Evolutionary conservation across 106 monocot species (phyloP).

Genomic region (Phalaenopsis aphrodite): DNA sequence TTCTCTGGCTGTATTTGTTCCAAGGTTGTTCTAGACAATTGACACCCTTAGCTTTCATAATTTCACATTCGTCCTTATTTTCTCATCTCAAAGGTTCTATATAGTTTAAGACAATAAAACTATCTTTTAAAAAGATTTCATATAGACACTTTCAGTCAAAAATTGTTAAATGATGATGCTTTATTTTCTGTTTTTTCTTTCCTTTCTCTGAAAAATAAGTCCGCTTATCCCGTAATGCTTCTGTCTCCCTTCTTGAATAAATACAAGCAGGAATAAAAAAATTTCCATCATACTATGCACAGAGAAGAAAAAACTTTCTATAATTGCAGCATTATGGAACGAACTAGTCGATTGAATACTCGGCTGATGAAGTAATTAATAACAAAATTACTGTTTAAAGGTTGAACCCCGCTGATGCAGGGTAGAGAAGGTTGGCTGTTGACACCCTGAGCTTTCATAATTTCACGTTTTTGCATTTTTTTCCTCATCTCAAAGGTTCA

Average conservation of each 20-base stretch:
- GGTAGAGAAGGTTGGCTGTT: not conserved
- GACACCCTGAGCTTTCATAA: not conserved
- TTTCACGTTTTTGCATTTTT: not conserved
- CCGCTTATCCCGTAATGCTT: not conserved
- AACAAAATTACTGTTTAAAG: not conserved
- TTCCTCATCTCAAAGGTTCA: no score
- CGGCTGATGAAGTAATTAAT: not conserved
- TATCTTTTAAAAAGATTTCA: not conserved
- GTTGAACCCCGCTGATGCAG: not conserved
- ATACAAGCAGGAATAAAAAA: not conserved
- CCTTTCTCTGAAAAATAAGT: not conserved
- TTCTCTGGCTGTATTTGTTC: not conserved
- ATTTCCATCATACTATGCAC: not conserved
- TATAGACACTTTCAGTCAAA: not conserved
- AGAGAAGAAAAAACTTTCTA: not conserved
- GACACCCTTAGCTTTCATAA: not conserved
- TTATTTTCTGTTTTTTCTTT: not conserved
- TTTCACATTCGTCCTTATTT: not conserved
- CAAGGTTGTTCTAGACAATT: not conserved
- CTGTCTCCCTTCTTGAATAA: not conserved
- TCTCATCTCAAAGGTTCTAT: no score
- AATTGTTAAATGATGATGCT: not conserved
- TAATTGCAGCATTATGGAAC: not conserved
- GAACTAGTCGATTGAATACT: not conserved
- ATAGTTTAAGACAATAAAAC: not conserved